phyloP scores from a whole-genome alignment of 164 flowering plant species.

The Tetracentron sinense region DNA sequence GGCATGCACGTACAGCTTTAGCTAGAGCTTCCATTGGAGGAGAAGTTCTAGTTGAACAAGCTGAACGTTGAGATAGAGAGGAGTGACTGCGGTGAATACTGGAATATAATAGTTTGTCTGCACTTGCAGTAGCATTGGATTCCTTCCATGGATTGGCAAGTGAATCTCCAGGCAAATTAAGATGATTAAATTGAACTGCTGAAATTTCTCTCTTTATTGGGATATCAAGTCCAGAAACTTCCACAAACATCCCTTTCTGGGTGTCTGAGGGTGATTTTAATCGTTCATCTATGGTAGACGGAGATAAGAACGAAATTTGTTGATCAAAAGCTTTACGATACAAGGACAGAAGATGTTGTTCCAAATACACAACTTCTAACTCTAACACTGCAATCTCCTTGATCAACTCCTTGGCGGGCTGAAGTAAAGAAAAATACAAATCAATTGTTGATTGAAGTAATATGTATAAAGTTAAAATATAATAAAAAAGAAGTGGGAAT shows the following conservation, averaged over 20 bases:
- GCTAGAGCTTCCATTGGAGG: conserved; percentile 46
- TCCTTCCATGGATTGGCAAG: conserved; percentile 28
- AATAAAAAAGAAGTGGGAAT: neutral
- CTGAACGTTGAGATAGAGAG: conserved; percentile 57
- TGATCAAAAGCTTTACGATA: conserved; percentile 77
- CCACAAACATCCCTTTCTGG: conserved; percentile 20
- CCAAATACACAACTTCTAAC: conserved; percentile 56
- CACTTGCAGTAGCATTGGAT: conserved; percentile 17
- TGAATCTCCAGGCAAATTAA: conserved; percentile 11
- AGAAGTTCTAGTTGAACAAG: conserved; percentile 40
- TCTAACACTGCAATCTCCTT: conserved; percentile 49
- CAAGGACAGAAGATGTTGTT: conserved; percentile 75
- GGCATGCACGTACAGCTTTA: conserved; percentile 62
- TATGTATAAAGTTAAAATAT: neutral
- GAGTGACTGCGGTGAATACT: conserved; percentile 80
- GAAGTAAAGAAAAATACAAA: conserved; percentile 22
- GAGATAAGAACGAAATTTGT: conserved; percentile 39
- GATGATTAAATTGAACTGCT: conserved; percentile 22
- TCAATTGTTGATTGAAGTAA: neutral
- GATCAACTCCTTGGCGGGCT: conserved; percentile 46
- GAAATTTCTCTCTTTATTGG: conserved; percentile 28
- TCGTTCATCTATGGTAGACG: conserved; percentile 32
- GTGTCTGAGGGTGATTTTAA: conserved; percentile 28
- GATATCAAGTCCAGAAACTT: conserved; percentile 28
- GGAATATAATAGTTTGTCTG: conserved; percentile 38